Evolutionary conservation across 202 grass and related monocot species (phyloP).

Genomic region (Schoenoplectus triqueter): DNA sequence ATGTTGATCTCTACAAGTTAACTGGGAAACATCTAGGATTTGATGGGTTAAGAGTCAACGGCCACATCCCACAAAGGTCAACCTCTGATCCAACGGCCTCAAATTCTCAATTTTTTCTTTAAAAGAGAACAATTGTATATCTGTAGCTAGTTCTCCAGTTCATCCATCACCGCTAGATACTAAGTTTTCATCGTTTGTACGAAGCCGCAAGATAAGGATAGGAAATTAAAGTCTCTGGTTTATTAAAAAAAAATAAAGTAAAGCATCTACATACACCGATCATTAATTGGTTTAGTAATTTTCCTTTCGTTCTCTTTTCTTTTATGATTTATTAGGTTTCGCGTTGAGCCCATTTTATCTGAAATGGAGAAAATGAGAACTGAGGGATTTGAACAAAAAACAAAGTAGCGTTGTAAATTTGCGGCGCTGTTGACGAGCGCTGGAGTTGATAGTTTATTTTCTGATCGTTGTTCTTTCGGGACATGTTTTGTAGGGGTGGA

Average conservation of each 20-base stretch:
- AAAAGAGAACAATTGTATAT: too few relatives aligned
- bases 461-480: neutral
- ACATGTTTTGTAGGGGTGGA: neutral
- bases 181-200: too few relatives aligned
- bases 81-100: neutral
- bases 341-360: neutral
- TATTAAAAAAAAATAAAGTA: neutral
- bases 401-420: neutral
- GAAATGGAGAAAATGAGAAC: neutral
- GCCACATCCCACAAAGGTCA: neutral
- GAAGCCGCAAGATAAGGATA: too few relatives aligned
- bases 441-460: too few relatives aligned
- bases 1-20: constrained; percentile 22
- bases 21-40: neutral
- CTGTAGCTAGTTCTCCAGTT: too few relatives aligned
- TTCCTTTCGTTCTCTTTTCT: too few relatives aligned
- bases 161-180: too few relatives aligned
- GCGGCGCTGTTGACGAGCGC: neutral
- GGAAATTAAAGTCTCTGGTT: neutral
- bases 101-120: neutral
- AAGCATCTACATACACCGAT: too few relatives aligned
- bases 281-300: too few relatives aligned
- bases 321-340: too few relatives aligned
- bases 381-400: neutral
- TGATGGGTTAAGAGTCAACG: neutral